These are phyloP conservation scores for Penicillium antarcticum DNA, from an alignment of 495 filamentous ascomycete genomes.

Conservation along the genomic window DNA sequence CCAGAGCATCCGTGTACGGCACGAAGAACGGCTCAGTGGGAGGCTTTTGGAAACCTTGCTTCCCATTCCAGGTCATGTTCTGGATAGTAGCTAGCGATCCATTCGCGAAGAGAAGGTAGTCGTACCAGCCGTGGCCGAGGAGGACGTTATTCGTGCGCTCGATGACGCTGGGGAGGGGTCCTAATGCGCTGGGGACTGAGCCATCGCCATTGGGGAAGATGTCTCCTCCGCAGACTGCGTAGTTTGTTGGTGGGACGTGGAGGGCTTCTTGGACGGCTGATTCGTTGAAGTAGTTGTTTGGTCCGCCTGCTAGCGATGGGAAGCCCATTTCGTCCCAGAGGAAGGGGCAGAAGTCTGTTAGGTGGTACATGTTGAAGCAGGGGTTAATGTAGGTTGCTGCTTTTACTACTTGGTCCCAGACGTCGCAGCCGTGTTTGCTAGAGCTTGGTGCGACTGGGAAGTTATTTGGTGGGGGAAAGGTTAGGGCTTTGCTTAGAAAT, in stretches of 20 bases:
- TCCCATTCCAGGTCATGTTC: slow-evolving; percentile 81
- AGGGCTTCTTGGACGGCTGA: slow-evolving; percentile 73
- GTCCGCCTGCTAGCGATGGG: slow-evolving; percentile 56
- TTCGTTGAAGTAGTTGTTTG: slow-evolving; percentile 72
- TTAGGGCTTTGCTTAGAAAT: slow-evolving; percentile 58
- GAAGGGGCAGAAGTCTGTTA: slow-evolving; percentile 70
- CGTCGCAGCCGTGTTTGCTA: slow-evolving; percentile 45
- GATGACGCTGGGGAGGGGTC: slow-evolving; percentile 66
- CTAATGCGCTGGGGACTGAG: slow-evolving; percentile 46
- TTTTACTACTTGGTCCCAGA: slow-evolving; percentile 54
- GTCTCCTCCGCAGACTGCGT: slow-evolving; percentile 53
- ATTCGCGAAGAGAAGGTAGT: slow-evolving; percentile 58
- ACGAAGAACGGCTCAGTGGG: slow-evolving; percentile 62
- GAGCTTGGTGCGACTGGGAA: slow-evolving; percentile 41
- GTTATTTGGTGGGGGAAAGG: slow-evolving; percentile 62
- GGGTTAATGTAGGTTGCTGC: slow-evolving; percentile 64
- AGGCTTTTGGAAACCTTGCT: slow-evolving; percentile 59
- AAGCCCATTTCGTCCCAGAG: slow-evolving; percentile 75
- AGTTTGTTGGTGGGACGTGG: slow-evolving; percentile 61
- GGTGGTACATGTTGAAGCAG: slow-evolving; percentile 77
- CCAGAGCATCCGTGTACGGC: slow-evolving; percentile 53
- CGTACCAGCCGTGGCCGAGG: slow-evolving; percentile 60
- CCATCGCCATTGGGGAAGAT: slow-evolving; percentile 56
- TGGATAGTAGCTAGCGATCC: slow-evolving; percentile 71
- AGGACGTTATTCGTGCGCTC: slow-evolving; percentile 66